A percentile compares a stretch with the other conserved stretches of the same genome.
Evolutionary conservation across 1,284 basidiomycete genomes (phyloP).

Genomic region (Trametes sp.): DNA sequence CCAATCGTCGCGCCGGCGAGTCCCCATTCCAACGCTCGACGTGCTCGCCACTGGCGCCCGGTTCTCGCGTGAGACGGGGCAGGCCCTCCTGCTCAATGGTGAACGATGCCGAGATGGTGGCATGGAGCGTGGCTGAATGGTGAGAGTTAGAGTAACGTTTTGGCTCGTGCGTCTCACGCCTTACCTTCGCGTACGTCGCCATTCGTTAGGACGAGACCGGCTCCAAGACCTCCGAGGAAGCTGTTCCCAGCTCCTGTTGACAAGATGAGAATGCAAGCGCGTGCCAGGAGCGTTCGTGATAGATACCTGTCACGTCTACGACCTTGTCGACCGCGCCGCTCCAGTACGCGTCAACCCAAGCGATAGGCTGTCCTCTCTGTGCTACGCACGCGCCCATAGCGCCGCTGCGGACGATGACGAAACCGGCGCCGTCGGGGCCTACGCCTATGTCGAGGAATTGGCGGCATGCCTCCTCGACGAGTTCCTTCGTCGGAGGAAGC

Average conservation of each 20-base stretch:
- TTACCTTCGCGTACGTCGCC: conserved; percentile 74
- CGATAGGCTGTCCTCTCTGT: conserved; percentile 21
- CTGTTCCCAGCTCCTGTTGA: conserved; percentile 83
- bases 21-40: conserved; percentile 75
- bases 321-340: conserved; percentile 55
- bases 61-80: conserved; percentile 51
- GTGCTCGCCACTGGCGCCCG: conserved; percentile 37
- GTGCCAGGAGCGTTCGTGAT: not conserved
- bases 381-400: conserved; percentile 78
- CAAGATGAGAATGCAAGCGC: not conserved
- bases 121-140: conserved; percentile 71
- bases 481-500: conserved; percentile 53
- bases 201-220: conserved; percentile 66
- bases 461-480: conserved; percentile 68
- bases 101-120: conserved; percentile 83
- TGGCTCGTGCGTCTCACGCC: conserved; percentile 24
- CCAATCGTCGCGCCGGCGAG: conserved; percentile 61
- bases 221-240: conserved; percentile 85
- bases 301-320: conserved; percentile 81
- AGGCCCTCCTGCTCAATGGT: conserved; percentile 85
- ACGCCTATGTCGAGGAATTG: conserved; percentile 66
- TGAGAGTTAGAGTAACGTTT: conserved; percentile 13
- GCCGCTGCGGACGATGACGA: conserved; percentile 81
- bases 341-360: conserved; percentile 88
- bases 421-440: conserved; percentile 54